A percentile compares a stretch with the other conserved stretches of the same genome.
phyloP scores from a whole-genome alignment of 345 rosid species.

The Populus euphratica region DNA sequence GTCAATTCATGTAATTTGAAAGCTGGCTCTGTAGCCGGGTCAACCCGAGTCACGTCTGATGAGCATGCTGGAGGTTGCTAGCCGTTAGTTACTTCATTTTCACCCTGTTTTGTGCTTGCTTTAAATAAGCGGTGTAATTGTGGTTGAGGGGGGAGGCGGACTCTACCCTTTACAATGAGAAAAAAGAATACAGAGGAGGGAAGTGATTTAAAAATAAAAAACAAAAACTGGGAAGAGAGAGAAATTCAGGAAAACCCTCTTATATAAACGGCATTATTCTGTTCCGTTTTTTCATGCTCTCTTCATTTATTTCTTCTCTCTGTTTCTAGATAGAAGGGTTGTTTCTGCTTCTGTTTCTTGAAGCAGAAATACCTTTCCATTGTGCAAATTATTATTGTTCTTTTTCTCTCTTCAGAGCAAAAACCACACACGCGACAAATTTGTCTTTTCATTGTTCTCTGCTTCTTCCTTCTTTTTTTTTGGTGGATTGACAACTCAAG shows the following conservation, averaged over 20 bases:
- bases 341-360: not conserved
- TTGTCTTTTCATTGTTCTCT: not conserved
- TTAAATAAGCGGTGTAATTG: not conserved
- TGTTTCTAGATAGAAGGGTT: not conserved
- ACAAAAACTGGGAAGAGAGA: not conserved
- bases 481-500: too few relatives aligned
- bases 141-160: not conserved
- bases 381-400: too few relatives aligned
- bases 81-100: not conserved
- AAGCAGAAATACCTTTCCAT: conserved; percentile 4
- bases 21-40: too few relatives aligned
- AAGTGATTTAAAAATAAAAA: not conserved
- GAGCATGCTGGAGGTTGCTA: not conserved
- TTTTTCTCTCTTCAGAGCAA: too few relatives aligned
- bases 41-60: too few relatives aligned
- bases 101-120: not conserved
- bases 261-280: conserved; percentile 7
- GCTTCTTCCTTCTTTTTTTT: not conserved
- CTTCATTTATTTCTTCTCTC: not conserved
- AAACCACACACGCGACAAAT: too few relatives aligned
- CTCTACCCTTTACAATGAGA: too few relatives aligned
- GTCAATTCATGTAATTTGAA: too few relatives aligned
- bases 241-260: not conserved
- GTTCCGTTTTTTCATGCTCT: not conserved
- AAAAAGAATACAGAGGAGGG: not conserved